Conservation (phyloP, 2,329 filamentous ascomycete genomes). For the Metarhizium rileyi region DNA sequence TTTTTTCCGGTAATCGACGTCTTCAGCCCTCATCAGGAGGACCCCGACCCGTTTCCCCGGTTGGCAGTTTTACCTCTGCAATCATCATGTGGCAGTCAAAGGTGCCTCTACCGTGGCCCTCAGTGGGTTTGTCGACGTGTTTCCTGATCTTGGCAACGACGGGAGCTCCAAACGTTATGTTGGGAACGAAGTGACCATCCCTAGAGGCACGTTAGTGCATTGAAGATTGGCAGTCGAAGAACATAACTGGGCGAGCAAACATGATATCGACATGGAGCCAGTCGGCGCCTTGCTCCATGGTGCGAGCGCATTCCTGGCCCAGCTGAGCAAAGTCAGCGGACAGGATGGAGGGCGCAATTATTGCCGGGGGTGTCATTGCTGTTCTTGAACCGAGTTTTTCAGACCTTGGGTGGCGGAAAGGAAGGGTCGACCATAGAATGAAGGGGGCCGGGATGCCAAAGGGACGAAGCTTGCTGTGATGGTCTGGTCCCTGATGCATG, state of each 20-base stretch:
- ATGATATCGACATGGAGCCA: constrained; percentile 94
- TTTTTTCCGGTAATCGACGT: not conserved
- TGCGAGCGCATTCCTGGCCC: constrained; percentile 75
- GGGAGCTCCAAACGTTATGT: constrained; percentile 92
- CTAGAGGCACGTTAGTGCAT: constrained; percentile 31
- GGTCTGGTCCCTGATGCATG: constrained; percentile 9
- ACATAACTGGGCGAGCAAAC: constrained; percentile 29
- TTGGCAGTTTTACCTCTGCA: constrained; percentile 60
- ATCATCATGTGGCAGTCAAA: constrained; percentile 99
- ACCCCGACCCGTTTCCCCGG: not conserved
- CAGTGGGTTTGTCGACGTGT: constrained; percentile 67
- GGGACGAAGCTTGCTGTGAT: not conserved
- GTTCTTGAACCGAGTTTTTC: not conserved
- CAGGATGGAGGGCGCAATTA: constrained; percentile 96
- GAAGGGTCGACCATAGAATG: not conserved
- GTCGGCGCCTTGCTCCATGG: constrained; percentile 79
- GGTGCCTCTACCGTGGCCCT: constrained; percentile 68
- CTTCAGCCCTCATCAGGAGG: not conserved
- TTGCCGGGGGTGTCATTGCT: constrained; percentile 80
- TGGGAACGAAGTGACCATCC: constrained; percentile 98
- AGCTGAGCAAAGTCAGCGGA: constrained; percentile 91
- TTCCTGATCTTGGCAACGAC: constrained; percentile 89
- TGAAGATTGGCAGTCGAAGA: constrained; percentile 4
- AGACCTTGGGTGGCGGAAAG: not conserved
- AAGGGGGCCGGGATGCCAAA: not conserved